Evolutionary conservation across 2,329 filamentous ascomycete species (phyloP).

Genomic region (Fusarium odoratissimum): DNA sequence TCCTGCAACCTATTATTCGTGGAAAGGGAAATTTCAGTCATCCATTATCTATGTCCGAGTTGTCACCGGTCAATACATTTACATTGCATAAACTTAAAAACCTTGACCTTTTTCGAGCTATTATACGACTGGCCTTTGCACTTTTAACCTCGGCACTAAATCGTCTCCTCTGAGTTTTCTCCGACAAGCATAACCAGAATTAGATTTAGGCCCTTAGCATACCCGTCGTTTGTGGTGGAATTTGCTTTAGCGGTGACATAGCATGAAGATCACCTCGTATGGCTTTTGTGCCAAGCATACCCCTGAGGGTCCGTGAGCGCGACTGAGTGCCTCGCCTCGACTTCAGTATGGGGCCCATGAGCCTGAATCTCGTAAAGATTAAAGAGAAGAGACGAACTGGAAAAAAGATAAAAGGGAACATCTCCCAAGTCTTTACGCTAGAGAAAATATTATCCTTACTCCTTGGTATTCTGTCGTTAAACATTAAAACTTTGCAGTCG

Average conservation of each 20-base stretch:
- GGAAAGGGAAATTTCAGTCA: rapidly evolving
- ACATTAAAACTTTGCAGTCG: too few species aligned
- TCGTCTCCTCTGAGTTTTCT: rapidly evolving
- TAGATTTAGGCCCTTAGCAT: not conserved
- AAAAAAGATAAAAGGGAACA: rapidly evolving
- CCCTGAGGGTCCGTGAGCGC: not conserved
- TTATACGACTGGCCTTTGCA: not conserved
- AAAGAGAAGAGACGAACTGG: rapidly evolving
- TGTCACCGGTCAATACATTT: rapidly evolving
- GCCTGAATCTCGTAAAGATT: not conserved
- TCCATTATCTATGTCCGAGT: not conserved
- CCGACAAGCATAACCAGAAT: not conserved
- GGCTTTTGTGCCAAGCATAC: not conserved
- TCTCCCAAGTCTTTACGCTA: not conserved
- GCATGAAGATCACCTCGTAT: not conserved
- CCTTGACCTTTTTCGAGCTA: rapidly evolving
- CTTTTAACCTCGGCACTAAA: not conserved
- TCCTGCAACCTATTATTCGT: not conserved
- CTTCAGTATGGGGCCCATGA: not conserved
- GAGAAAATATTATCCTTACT: rapidly evolving
- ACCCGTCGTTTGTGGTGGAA: rapidly evolving
- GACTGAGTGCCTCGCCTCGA: not conserved
- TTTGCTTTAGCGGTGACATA: not conserved
- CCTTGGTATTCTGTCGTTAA: rapidly evolving
- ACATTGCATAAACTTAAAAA: rapidly evolving